Evolutionary conservation across 2,329 filamentous ascomycete species (phyloP).

Genomic region (Botrytis pseudocinerea): DNA sequence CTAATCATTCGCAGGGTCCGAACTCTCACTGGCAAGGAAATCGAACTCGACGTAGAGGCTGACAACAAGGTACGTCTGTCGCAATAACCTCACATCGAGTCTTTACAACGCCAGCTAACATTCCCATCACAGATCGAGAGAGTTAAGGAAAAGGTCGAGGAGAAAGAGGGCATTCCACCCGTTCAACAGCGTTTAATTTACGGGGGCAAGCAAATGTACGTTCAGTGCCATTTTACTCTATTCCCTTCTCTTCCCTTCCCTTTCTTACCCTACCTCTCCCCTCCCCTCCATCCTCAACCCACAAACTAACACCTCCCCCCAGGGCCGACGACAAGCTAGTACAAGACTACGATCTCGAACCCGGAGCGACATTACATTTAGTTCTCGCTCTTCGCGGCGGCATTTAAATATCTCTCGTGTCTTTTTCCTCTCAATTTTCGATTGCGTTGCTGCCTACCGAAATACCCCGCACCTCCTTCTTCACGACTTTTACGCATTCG

Average conservation of each 20-base stretch:
- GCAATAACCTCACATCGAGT: not conserved
- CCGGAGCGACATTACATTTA: slow-evolving; percentile 90
- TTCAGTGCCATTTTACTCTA: slow-evolving; percentile 23
- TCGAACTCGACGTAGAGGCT: slow-evolving; percentile 94
- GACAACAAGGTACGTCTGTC: slow-evolving; percentile 74
- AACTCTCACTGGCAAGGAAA: slow-evolving; percentile 97
- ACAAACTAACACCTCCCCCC: not conserved
- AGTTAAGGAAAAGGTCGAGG: slow-evolving; percentile 99
- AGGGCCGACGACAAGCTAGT: slow-evolving; percentile 97
- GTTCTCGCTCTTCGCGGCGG: slow-evolving; percentile 93
- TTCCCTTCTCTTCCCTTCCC: not conserved
- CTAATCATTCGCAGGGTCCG: slow-evolving; percentile 68
- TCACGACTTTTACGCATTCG: slow-evolving; percentile 5
- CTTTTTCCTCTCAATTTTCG: not conserved
- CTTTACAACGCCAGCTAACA: not conserved
- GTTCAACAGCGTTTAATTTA: slow-evolving; percentile 96
- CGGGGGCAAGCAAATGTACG: slow-evolving; percentile 96
- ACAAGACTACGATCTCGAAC: slow-evolving; percentile 84
- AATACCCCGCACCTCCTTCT: slow-evolving; percentile 18
- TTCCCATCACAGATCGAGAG: slow-evolving; percentile 68
- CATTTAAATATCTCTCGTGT: not conserved
- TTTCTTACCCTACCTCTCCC: too few relatives aligned
- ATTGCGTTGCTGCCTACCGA: not conserved
- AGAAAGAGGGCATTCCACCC: slow-evolving; percentile 97
- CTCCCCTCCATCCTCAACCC: not conserved